These are phyloP conservation scores for Nepenthes gracilis DNA, from an alignment of 148 eudicot genomes.

Conservation along the genomic window DNA sequence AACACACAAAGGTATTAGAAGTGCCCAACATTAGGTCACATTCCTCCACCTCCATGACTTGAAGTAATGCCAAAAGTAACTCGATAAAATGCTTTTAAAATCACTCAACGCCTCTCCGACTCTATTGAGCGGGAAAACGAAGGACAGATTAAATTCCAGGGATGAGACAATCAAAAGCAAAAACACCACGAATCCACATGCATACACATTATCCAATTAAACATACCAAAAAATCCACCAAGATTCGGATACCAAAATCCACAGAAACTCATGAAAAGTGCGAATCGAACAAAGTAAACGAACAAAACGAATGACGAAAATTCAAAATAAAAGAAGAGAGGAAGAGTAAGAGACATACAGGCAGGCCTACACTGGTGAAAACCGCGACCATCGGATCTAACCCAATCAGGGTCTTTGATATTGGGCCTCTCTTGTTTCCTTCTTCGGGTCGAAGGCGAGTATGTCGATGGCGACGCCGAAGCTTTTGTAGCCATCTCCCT, in stretches of 20 bases:
- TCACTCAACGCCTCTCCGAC: too few relatives aligned
- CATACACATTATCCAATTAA: too few relatives aligned
- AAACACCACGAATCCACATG: too few relatives aligned
- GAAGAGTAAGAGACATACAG: slow-evolving; percentile 23
- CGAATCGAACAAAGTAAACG: background rate
- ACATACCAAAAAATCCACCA: too few relatives aligned
- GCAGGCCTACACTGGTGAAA: slow-evolving; percentile 92
- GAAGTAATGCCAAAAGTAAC: too few relatives aligned
- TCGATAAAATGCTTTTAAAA: too few relatives aligned
- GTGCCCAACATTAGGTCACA: too few relatives aligned
- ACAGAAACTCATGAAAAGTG: background rate
- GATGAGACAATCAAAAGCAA: too few relatives aligned
- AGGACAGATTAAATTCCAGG: too few relatives aligned
- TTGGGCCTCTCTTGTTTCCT: slow-evolving; percentile 36
- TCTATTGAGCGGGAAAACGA: too few relatives aligned
- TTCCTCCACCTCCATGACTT: background rate
- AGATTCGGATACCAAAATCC: too few relatives aligned
- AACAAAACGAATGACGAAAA: background rate
- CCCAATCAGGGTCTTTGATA: slow-evolving; percentile 39
- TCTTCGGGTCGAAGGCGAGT: slow-evolving; percentile 55
- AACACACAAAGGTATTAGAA: too few relatives aligned
- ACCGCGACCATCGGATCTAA: slow-evolving; percentile 77
- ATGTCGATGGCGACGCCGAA: slow-evolving; percentile 38
- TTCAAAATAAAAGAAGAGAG: background rate
- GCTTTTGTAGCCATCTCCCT: slow-evolving; percentile 45